Evolutionary conservation across 192 early-diverging fungal genomes (phyloP), one percentile per base, ranked within the genome.

Genomic region (Chytriomyces sp.): DNA sequence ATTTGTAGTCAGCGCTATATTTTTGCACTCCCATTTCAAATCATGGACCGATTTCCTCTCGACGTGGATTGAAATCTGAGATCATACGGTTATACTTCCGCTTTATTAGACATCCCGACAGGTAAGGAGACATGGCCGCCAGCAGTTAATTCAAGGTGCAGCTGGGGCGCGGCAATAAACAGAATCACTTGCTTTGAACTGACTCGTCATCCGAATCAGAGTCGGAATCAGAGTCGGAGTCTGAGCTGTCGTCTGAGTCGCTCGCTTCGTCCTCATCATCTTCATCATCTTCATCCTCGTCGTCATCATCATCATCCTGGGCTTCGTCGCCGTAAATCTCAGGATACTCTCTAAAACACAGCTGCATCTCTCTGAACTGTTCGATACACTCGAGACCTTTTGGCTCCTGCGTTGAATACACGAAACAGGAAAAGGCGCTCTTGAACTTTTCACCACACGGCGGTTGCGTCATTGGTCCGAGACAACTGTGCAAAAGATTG

Each of bases 381-480:
- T 95, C 94, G 44, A 99, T 85, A 75, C 97, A 99, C 83, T 99
- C 96, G 35, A 93, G 89, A n/a, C 97, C 97, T 83, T 99, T 97
- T 45, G 96, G 97, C 64, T 98, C 96, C 49, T 91, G 91, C 47
- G 87, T 92, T 3, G 94, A 96, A 77, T 93, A 94, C 28, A 97
- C 94, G 90, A 97, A 99, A 81, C 97, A 99, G 7, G 95, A 94
- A 74, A 99, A 99, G 16, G 96, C 96, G 6, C 88, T 91, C 80
- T 97, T 97, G 88, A 99, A 99, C 72, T 91, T 83, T 73, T 98
- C 96, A 26, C 96, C 97, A 81, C 97, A 99, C n/a, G 97, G 94
- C 13, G 94, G 94, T 43, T 94, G 87, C 10, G 94, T 94, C 97
- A 99, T 99, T 46, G 90, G 91, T 47, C 92, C 96, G 6, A 99